Evolutionary conservation across 2,329 filamentous ascomycete species (phyloP), one percentile per base, ranked within the genome.

Genomic region (Proliferodiscus dingleyae): DNA sequence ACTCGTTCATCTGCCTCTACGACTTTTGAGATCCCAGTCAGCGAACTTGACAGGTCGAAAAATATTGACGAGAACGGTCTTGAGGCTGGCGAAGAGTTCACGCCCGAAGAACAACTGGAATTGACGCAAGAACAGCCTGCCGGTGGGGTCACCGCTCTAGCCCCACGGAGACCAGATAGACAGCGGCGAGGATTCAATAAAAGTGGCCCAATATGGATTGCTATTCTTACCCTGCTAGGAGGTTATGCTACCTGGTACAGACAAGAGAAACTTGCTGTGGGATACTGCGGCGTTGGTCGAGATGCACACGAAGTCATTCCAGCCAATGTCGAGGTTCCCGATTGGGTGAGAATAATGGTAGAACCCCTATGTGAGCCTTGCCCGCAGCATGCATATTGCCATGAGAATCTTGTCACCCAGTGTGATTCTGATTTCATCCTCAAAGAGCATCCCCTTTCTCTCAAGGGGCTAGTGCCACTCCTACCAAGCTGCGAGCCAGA

Each of bases 401-500:
- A 85, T 60, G 75, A 80, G 18, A 79, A 89, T 49, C 83, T 93
- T 52, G 75, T 82, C 26, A 86, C 87, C 7, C 77, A 78, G 21
- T 98, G 93, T 66, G 89, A 96, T 57, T 75, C 78, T 42, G 93
- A 91, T 62, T 98, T 95, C 61, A 77, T 98, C 37, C 74, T 93
- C 29, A 85, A 86, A 60, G 79, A 82, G 1, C 91, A 97, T 63
- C 90, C 91, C 1, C 72, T 97, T 18, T 85, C 89, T 0, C 64
- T 96, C 0, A 82, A 83, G 39, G 90, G 93, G 0, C 62, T 94
- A 3, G 61, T 97, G 4, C 93, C 93, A 6, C 70, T 98, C 7
- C 82, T 90, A 5, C 91, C 94, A 1, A 90, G 88, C 4, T 98
- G 93, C 66, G 91, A 96, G 67, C 87, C 93, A 0, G 94, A 98